Evolutionary conservation across 2,329 filamentous ascomycete species (phyloP).

Genomic region (Trichoderma sp.): DNA sequence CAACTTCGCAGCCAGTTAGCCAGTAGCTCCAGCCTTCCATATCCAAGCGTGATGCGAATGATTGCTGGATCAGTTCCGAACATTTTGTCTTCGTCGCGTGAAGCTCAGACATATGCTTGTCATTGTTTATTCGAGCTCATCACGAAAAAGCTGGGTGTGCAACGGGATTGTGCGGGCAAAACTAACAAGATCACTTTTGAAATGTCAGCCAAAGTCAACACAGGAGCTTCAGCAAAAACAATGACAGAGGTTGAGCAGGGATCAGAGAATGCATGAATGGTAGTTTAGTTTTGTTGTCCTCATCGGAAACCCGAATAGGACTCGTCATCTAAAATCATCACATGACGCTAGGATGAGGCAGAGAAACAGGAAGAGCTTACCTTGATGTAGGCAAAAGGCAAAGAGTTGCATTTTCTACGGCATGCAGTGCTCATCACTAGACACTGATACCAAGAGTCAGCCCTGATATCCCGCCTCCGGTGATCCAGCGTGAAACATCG

Average conservation of each 20-base stretch:
- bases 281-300: constrained; percentile 66
- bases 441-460: constrained; percentile 29
- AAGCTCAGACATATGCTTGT: constrained; percentile 98
- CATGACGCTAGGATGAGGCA: constrained; percentile 22
- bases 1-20: constrained; percentile 33
- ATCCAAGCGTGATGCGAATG: constrained; percentile 29
- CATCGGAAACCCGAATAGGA: constrained; percentile 73
- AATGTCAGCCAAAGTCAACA: constrained; percentile 33
- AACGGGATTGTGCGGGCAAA: constrained; percentile 26
- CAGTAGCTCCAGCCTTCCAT: constrained; percentile 23
- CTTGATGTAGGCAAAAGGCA: neutral
- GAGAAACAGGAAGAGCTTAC: constrained; percentile 9
- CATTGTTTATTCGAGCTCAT: constrained; percentile 81
- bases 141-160: constrained; percentile 51
- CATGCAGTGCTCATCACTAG: constrained; percentile 12
- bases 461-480: neutral
- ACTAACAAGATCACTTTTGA: constrained; percentile 33
- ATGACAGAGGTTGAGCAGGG: constrained; percentile 23
- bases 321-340: constrained; percentile 71
- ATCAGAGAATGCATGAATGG: constrained; percentile 72
- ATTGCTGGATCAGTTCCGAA: constrained; percentile 40
- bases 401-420: neutral
- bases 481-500: constrained; percentile 9
- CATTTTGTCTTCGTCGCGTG: constrained; percentile 49
- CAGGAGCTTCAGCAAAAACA: constrained; percentile 23